A percentile compares a stretch with the other conserved stretches of the same genome.
Evolutionary conservation across 2,329 filamentous ascomycete genomes (phyloP).

Genomic region (Pseudogymnoascus sp.): DNA sequence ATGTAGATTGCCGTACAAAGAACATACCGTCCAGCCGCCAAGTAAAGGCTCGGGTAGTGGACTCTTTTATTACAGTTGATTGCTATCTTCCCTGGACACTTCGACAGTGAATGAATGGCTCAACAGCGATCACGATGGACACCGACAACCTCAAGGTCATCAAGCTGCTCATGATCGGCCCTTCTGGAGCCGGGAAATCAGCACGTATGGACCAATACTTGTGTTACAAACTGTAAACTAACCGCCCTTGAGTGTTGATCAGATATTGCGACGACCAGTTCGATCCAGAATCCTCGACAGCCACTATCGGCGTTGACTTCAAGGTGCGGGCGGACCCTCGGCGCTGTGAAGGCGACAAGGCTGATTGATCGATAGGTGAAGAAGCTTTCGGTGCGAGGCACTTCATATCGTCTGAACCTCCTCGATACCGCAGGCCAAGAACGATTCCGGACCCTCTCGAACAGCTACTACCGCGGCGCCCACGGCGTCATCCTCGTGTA

Average conservation of each 20-base stretch:
- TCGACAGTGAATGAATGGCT: slow-evolving; percentile 12
- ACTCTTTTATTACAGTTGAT: not conserved
- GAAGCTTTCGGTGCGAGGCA: slow-evolving; percentile 43
- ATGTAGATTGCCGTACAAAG: not conserved
- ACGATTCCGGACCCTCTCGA: slow-evolving; percentile 85
- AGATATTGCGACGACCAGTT: slow-evolving; percentile 50
- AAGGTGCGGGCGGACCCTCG: slow-evolving; percentile 31
- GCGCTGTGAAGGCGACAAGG: not conserved
- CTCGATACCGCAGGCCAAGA: slow-evolving; percentile 92
- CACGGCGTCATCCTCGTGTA: slow-evolving; percentile 94
- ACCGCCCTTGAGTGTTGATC: slow-evolving; percentile 36
- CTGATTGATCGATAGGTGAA: slow-evolving; percentile 34
- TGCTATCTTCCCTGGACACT: not conserved
- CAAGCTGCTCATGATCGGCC: slow-evolving; percentile 48
- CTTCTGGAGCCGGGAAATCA: slow-evolving; percentile 47
- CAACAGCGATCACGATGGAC: slow-evolving; percentile 27
- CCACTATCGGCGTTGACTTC: slow-evolving; percentile 50
- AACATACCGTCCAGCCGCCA: not conserved
- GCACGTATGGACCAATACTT: slow-evolving; percentile 34
- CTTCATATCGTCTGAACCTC: slow-evolving; percentile 43
- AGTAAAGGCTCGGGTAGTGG: slow-evolving; percentile 3
- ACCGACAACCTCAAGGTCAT: slow-evolving; percentile 42
- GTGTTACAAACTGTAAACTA: slow-evolving; percentile 9
- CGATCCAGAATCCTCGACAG: slow-evolving; percentile 44
- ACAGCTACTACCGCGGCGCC: slow-evolving; percentile 92